A percentile compares a stretch with the other conserved stretches of the same genome.
These are phyloP conservation scores for Raffaelea deltoideospora DNA, from an alignment of 2,329 filamentous ascomycete species.

Conservation along the genomic window DNA sequence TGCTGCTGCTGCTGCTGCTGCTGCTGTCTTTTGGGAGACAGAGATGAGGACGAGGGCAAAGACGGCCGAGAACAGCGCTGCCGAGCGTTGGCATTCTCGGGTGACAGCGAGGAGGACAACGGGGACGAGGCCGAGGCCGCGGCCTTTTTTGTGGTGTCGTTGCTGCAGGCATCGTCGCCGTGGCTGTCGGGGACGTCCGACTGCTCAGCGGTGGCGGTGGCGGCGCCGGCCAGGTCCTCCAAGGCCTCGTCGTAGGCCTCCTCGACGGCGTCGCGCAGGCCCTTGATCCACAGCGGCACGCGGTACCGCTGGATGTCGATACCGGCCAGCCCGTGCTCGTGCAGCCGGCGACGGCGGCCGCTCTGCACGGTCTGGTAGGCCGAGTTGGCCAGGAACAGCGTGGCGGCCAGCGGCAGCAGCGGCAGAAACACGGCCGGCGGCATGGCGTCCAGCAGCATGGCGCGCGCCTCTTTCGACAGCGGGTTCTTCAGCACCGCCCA, in stretches of 20 bases:
- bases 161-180: too few relatives aligned
- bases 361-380: conserved; percentile 64
- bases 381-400: conserved; percentile 61
- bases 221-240: too few relatives aligned
- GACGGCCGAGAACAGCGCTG: too few relatives aligned
- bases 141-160: too few relatives aligned
- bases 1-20: too few relatives aligned
- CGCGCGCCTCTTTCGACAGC: conserved; percentile 5
- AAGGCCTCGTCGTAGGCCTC: conserved; percentile 64
- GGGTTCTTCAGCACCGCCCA: conserved; percentile 5
- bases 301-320: conserved; percentile 57
- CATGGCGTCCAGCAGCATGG: conserved; percentile 4
- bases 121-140: too few relatives aligned
- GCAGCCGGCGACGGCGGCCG: conserved; percentile 56
- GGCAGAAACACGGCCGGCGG: conserved; percentile 49
- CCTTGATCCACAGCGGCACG: conserved; percentile 60
- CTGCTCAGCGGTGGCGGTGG: too few relatives aligned
- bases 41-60: too few relatives aligned
- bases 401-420: conserved; percentile 58
- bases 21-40: background rate
- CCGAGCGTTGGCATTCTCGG: too few relatives aligned
- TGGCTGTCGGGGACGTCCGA: too few relatives aligned
- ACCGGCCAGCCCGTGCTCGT: conserved; percentile 56
- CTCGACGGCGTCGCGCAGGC: conserved; percentile 62
- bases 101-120: too few relatives aligned